Conservation (phyloP, 768 basidiomycete species). For the Hygrocybe punicea region DNA sequence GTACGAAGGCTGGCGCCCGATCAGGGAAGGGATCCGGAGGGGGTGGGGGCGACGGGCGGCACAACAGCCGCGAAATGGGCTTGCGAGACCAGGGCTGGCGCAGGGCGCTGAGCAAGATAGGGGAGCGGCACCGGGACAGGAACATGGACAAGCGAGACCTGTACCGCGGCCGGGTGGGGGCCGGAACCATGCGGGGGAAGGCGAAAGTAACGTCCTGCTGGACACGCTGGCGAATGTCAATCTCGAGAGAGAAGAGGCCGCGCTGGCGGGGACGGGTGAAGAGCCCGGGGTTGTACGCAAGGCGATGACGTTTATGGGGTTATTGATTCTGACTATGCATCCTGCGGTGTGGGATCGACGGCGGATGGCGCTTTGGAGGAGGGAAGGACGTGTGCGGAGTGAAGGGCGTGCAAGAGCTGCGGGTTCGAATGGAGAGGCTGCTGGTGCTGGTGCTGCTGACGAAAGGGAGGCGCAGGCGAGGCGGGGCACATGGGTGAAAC, state of each 20-base stretch:
- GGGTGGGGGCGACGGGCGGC: conserved; percentile 36
- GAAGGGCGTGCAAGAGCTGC: conserved; percentile 41
- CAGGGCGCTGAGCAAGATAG: not conserved
- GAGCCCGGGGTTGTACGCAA: conserved; percentile 53
- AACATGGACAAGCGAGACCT: conserved; percentile 11
- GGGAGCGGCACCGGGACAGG: conserved; percentile 12
- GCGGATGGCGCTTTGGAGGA: conserved; percentile 50
- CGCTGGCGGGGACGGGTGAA: conserved; percentile 24
- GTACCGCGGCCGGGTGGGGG: not conserved
- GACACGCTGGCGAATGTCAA: conserved; percentile 46
- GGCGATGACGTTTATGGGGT: conserved; percentile 47
- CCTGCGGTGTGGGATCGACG: conserved; percentile 74
- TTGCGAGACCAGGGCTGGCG: conserved; percentile 18
- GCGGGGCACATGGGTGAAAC: conserved; percentile 58
- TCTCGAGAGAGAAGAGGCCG: conserved; percentile 52
- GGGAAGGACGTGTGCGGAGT: conserved; percentile 66
- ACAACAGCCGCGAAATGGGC: conserved; percentile 19
- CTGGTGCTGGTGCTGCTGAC: conserved; percentile 22
- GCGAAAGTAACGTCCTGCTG: not conserved
- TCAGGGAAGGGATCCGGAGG: conserved; percentile 46
- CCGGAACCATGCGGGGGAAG: conserved; percentile 8
- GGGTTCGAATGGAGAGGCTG: conserved; percentile 13
- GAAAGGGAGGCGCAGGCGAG: conserved; percentile 41
- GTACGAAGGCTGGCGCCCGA: conserved; percentile 73
- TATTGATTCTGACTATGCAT: conserved; percentile 61